Base-by-base conservation (phyloP, 768 basidiomycete species). In the Megacollybia marginata region DNA sequence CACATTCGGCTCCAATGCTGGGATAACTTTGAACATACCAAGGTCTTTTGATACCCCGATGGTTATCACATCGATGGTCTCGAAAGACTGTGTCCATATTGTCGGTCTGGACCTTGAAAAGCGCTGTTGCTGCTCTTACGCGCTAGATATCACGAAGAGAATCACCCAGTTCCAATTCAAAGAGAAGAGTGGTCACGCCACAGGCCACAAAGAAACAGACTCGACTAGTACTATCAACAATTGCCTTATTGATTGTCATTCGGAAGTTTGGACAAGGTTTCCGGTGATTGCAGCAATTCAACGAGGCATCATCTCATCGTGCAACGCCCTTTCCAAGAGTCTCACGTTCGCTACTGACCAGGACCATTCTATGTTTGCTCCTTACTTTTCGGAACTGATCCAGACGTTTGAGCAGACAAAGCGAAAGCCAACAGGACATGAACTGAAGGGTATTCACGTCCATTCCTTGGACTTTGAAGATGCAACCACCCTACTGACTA, bases 241-340 rank as follows among this genome's bases (percentile, higher is more conserved):
- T 47, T 72, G 64, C 42, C 62, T 83, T 10, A 62, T 82, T 15
- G 76, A 79, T 53, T 80, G 78, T 48, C 72, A 78, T 47, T 59
- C 69, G 0, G 78, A 80, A 12, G 74, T 80, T 18, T 82, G 80
- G 80, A 78, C 70, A 4, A 73, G 80, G 8, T 82, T 80, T 57
- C 80, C 80, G 0, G 80, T 82, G 3, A 53, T 77, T 2, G 66
- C 80, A 2, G 78, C 80, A 0, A 68, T 82, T 15, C 67, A 69
- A 33, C 69, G 76, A 8, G 66, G 71, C 28, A 75, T 74, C 0
- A 60, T 65, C 0, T 63, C 67, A 0, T 66, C 67, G 4, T 59
- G 59, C 16, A 55, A 63, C 8, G 61, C 70, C n/a, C 60, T 54
- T 8, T 48, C 57, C 4, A 69, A 64, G 42, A 61, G 62, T 5